Conservation (phyloP, 331 rosid species). For the Ulmus americana region DNA sequence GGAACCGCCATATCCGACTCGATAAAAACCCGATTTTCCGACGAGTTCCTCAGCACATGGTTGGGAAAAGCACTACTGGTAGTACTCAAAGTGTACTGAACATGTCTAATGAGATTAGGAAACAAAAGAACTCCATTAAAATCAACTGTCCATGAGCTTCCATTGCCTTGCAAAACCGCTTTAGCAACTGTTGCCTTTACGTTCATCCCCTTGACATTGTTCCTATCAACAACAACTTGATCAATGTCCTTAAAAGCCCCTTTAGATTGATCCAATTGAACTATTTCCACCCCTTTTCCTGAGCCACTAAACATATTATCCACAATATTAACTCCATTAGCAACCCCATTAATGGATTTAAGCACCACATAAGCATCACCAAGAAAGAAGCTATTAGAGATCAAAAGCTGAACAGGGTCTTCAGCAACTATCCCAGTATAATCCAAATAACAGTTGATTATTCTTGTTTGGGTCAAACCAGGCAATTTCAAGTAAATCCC, state of each 20-base stretch:
- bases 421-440: conserved; percentile 81
- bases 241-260: conserved; percentile 53
- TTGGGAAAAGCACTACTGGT: conserved; percentile 32
- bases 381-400: conserved; percentile 68
- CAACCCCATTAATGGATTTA: conserved; percentile 59
- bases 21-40: conserved; percentile 55
- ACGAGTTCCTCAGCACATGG: conserved; percentile 53
- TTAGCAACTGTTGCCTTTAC: conserved; percentile 55
- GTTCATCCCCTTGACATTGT: conserved; percentile 64
- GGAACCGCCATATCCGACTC: conserved; percentile 43
- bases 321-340: conserved; percentile 57
- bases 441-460: conserved; percentile 81
- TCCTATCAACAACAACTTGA: conserved; percentile 66
- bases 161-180: conserved; percentile 47
- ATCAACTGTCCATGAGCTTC: conserved; percentile 63
- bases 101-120: conserved; percentile 60
- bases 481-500: conserved; percentile 75
- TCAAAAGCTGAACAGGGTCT: conserved; percentile 82
- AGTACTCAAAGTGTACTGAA: conserved; percentile 58
- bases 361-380: conserved; percentile 70
- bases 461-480: conserved; percentile 68
- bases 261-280: conserved; percentile 55
- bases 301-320: conserved; percentile 83
- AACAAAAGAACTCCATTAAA: conserved; percentile 56
- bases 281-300: conserved; percentile 49